Evolutionary conservation across 208 protist species (phyloP).

Genomic region (Acanthamoeba healyi): DNA sequence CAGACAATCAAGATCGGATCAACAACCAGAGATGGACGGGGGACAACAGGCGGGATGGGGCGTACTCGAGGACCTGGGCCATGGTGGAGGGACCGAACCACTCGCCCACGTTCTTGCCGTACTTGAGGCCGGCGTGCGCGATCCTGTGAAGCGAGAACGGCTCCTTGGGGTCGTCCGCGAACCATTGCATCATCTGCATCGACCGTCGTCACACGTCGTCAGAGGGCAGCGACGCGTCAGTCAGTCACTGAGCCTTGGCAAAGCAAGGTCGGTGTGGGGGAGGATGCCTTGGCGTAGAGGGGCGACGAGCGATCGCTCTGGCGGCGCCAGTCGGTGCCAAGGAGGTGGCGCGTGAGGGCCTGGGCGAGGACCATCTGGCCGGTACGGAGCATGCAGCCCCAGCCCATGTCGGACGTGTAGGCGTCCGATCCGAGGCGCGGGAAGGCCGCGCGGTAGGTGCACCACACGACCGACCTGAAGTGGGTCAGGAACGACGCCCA

Average conservation of each 20-base stretch:
- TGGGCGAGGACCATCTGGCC: constrained; percentile 93
- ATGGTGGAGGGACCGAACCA: constrained; percentile 83
- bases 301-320: background rate
- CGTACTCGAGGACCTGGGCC: constrained; percentile 58
- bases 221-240: background rate
- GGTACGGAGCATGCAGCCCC: constrained; percentile 94
- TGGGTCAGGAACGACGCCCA: constrained; percentile 34
- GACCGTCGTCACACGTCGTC: no score
- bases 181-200: constrained; percentile 73
- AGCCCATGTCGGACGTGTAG: constrained; percentile 89
- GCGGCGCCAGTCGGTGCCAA: constrained; percentile 24
- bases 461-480: constrained; percentile 33
- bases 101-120: constrained; percentile 75
- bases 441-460: constrained; percentile 69
- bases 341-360: constrained; percentile 84
- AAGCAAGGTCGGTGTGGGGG: background rate
- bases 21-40: background rate
- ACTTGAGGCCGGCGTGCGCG: constrained; percentile 58
- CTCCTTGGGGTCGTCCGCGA: constrained; percentile 64
- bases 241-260: background rate
- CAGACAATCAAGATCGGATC: no score
- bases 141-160: constrained; percentile 82
- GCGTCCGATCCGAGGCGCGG: background rate
- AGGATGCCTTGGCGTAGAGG: constrained; percentile 20
- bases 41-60: background rate